Evolutionary conservation across 106 monocot species (phyloP), one percentile per base, ranked within the genome.

Genomic region (Dioscorea alata): DNA sequence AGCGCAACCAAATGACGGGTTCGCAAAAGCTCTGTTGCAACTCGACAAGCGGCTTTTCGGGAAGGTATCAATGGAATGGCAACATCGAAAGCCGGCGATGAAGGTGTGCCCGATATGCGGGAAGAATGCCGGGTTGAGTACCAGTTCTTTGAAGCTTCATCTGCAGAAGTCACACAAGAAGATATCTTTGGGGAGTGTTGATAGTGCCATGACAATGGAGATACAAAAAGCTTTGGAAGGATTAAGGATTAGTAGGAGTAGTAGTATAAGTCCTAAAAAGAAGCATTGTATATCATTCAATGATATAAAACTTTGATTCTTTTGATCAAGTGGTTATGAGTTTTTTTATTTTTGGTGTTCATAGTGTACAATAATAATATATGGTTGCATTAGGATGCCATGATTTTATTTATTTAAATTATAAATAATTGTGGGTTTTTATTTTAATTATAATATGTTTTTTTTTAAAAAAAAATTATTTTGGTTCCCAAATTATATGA

Each of bases 1-100:
- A 58, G 97, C 97, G 0, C 97, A 90, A 20, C 92, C 97, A 3
- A 99, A 99, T 20, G 92, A 99, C 34, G 97, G 97, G 4, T 92
- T 99, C 18, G 89, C 82, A 0, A 86, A 70, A 62, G 68, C 71
- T 31, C 77, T 99, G 4, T 48, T 90, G 57, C 77, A 77, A 4
- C 84, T 99, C 4, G 97, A 99, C 31, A 73, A 49, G 64, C 78
- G 59, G 28, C 69, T 92, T 17, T 74, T 92, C 33, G 97, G 92
- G 6, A 79, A 73, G 59, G 65, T 66, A 51, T 99, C 97, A 0
- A 99, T 99, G 97, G 81, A 86, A 20, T 99, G 97, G 97, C 92
- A 97, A 62, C 86, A 81, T 9, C 86, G 64, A 71, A 74, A 76
- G 15, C 97, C 92, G 0, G 84, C 33, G 48, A 97, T 97, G 89